Evolutionary conservation across 108 stramenopile species (phyloP), one percentile per base, ranked within the genome.

Genomic region (Pseudonitzschia delicatissima): DNA sequence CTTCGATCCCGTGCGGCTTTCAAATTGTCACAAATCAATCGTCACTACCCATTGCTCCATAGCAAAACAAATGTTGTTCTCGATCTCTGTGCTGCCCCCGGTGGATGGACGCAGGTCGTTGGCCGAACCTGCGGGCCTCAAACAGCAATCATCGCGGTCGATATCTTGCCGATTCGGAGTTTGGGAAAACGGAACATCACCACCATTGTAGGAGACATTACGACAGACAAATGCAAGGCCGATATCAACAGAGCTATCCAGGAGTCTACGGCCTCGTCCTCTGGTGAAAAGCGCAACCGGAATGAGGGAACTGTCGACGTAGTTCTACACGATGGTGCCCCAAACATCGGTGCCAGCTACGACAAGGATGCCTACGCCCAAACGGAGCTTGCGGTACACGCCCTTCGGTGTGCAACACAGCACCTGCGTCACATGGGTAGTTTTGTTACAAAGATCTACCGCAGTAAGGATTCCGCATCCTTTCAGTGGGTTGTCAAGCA

Each of bases 21-120:
- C 84, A 99, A 99, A 72, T 82, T 99, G 25, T 85, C 97, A 58
- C 98, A 99, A 81, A 98, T 99, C 77, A 99, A 99, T 77, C 89
- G 96, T 55, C 94, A 97, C 74, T 96, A 90, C 82, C 81, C 88
- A 32, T 71, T 98, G 28, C 80, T 99, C 33, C 57, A 77, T 47
- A 28, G 45, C 55, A 73, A 72, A 49, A 87, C 96, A 27, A 83
- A 81, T 39, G 90, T 94, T 5, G 86, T 94, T 32, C 78, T 99
- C 59, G 99, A 99, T 77, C 83, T 99, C 15, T 99, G 99, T 78
- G 99, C 97, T 18, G 99, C 99, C 23, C 99, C 99, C 27, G 99
- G 99, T 23, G 99, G 99, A 32, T 99, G 99, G 99, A 89, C 95
- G 25, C 99, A 99, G 78, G 95, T 99, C 9, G 91, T 92, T 29